Base-by-base conservation (phyloP, 2,329 filamentous ascomycete species). In the Cylindrodendrum hubeiense region DNA sequence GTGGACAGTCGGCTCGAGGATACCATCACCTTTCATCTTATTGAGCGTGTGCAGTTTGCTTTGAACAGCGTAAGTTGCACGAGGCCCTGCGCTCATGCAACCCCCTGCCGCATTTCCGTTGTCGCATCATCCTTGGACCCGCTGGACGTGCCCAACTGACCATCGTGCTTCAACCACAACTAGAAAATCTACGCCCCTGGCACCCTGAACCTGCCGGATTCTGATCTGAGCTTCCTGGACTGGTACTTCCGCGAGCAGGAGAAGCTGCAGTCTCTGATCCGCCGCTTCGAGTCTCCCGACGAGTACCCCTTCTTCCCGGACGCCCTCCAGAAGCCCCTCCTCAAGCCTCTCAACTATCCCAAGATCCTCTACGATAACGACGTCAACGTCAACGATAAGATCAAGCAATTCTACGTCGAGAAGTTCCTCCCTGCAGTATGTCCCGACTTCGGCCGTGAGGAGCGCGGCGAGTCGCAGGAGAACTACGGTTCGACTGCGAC, bases 21-120 rank as follows among this genome's bases (percentile, higher is more conserved):
- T 78, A 98, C 95, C 67, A 98, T 99, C 77, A 97, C 93, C 71
- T 98, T 97, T 81, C 93, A 97, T 81, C 86, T 99, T 41, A 98
- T 98, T 76, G 96, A 99, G 83, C 91, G 96, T 43, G 95, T 95
- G n/a, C 96, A 99, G 80, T 99, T 98, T 80, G 94, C 95, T 4
- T 87, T 97, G 70, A 98, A 98, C 83, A 85, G 78, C 77, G 79
- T 80, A 69, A 67, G 69, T 65, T 67, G 39, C 54, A 41, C 53
- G 50, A 41, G 24, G 9, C 43, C 44, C 28, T 30, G 39, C 37
- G 37, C 49, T 67, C 53, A 67, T 68, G 61, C 65, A 51, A 60
- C 58, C 68, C 69, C 60, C 63, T 62, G 61, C 63, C 37, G 30
- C 30, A n/a, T n/a, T 39, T 12, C 10, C 15, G 10, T 8, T 34